Percentiles rank a stretch among this genome's conserved stretches.
Conservation (phyloP, 2,329 filamentous ascomycete species). For the Diaporthe destruens region DNA sequence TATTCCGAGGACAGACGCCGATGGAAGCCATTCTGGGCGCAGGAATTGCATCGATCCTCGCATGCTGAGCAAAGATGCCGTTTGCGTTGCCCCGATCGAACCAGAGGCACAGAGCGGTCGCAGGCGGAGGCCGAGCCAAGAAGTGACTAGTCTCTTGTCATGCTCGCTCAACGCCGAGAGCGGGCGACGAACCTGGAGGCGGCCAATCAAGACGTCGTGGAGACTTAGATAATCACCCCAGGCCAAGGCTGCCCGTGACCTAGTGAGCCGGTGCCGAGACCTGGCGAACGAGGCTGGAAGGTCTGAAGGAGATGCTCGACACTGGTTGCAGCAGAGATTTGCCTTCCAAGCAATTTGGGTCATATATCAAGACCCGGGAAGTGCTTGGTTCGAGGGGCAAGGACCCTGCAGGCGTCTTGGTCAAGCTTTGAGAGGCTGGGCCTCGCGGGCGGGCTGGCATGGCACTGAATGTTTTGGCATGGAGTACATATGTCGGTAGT, state of each 20-base stretch:
- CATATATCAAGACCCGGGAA: constrained; percentile 21
- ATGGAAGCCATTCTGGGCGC: constrained; percentile 31
- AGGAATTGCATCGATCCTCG: constrained; percentile 29
- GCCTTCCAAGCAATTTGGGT: constrained; percentile 4
- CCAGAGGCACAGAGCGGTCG: constrained; percentile 24
- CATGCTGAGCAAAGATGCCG: constrained; percentile 22
- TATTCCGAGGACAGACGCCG: constrained; percentile 29
- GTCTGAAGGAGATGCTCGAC: background rate
- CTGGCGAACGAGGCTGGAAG: constrained; percentile 20
- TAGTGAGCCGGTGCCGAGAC: constrained; percentile 29
- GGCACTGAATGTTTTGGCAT: background rate
- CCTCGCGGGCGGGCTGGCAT: constrained; percentile 2
- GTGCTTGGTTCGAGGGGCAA: constrained; percentile 19
- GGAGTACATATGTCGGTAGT: constrained; percentile 21
- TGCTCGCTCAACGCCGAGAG: constrained; percentile 21
- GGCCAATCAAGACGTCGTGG: constrained; percentile 17
- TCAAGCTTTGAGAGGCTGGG: constrained; percentile 23
- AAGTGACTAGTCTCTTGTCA: constrained; percentile 34
- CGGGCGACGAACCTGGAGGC: constrained; percentile 15
- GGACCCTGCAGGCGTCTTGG: constrained; percentile 17
- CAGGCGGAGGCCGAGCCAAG: constrained; percentile 33
- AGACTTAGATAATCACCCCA: constrained; percentile 23
- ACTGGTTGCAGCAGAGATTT: constrained; percentile 14
- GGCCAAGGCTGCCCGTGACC: constrained; percentile 2
- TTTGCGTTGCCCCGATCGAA: constrained; percentile 30